These are phyloP conservation scores for Ceratocystis destructans DNA, from an alignment of 2,329 filamentous ascomycete genomes.

Conservation along the genomic window DNA sequence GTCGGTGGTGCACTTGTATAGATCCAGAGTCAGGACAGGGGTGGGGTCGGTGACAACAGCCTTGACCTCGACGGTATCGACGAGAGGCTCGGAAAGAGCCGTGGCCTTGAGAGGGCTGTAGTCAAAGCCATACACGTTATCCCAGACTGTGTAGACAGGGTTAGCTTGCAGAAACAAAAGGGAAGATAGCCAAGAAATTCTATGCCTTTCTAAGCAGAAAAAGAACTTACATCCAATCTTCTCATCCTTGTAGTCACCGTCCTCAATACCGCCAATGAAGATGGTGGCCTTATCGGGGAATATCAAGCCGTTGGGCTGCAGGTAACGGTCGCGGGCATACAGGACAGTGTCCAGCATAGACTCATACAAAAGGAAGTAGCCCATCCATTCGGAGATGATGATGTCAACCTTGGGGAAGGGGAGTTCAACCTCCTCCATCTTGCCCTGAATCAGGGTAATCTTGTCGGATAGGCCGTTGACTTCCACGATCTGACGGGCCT, in stretches of 20 bases:
- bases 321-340: slow-evolving; percentile 87
- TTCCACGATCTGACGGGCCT: slow-evolving; percentile 88
- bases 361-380: slow-evolving; percentile 97
- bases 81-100: slow-evolving; percentile 85
- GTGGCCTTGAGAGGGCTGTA: slow-evolving; percentile 88
- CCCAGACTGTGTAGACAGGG: slow-evolving; percentile 59
- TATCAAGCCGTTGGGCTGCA: slow-evolving; percentile 75
- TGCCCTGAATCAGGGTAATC: slow-evolving; percentile 95
- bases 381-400: slow-evolving; percentile 99
- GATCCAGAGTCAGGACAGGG: slow-evolving; percentile 72
- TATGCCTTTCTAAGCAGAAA: neutral
- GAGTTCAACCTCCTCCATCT: slow-evolving; percentile 97
- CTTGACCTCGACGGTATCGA: slow-evolving; percentile 96
- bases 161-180: slow-evolving; percentile 9
- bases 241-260: slow-evolving; percentile 98
- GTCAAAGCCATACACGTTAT: slow-evolving; percentile 97
- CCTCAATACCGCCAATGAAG: slow-evolving; percentile 91
- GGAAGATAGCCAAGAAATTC: neutral
- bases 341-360: slow-evolving; percentile 97
- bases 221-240: slow-evolving; percentile 88
- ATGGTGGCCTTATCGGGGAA: slow-evolving; percentile 99
- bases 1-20: slow-evolving; percentile 73
- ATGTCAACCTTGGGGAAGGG: slow-evolving; percentile 96
- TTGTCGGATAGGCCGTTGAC: slow-evolving; percentile 86
- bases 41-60: slow-evolving; percentile 88